phyloP scores from a whole-genome alignment of 768 basidiomycete species.

The Pleurotus giganteus region DNA sequence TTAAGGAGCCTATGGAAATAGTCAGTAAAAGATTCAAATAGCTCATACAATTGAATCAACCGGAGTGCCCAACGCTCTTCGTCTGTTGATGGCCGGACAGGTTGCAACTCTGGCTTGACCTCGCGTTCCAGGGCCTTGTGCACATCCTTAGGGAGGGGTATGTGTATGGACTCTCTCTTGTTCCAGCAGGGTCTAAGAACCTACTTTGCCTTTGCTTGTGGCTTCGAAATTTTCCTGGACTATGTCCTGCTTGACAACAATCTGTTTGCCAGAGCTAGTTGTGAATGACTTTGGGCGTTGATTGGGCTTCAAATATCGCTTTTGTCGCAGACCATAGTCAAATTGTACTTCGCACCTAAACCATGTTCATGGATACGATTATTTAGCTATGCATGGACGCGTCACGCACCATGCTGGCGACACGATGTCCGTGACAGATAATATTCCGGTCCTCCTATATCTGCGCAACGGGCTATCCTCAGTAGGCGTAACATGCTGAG shows the following conservation, averaged over 20 bases:
- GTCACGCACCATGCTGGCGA: slow-evolving; percentile 57
- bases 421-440: slow-evolving; percentile 66
- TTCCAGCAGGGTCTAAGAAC: slow-evolving; percentile 12
- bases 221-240: slow-evolving; percentile 49
- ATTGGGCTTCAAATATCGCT: slow-evolving; percentile 44
- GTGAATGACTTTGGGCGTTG: slow-evolving; percentile 55
- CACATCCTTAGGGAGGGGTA: slow-evolving; percentile 44
- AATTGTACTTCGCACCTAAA: slow-evolving; percentile 78
- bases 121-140: slow-evolving; percentile 80
- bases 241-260: slow-evolving; percentile 48
- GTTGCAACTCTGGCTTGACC: slow-evolving; percentile 54
- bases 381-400: too few species aligned
- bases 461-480: slow-evolving; percentile 33
- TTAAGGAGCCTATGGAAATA: slow-evolving; percentile 56
- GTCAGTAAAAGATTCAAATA: neutral
- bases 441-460: slow-evolving; percentile 42
- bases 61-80: slow-evolving; percentile 82
- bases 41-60: slow-evolving; percentile 34
- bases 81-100: slow-evolving; percentile 45
- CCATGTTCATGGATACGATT: too few species aligned
- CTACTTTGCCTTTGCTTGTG: slow-evolving; percentile 55
- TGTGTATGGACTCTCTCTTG: neutral
- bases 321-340: slow-evolving; percentile 70
- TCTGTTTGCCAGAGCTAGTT: slow-evolving; percentile 57
- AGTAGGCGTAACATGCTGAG: neutral